These are phyloP conservation scores for Isoetes taiwanensis DNA, from an alignment of 75 land plant species.

Conservation along the genomic window DNA sequence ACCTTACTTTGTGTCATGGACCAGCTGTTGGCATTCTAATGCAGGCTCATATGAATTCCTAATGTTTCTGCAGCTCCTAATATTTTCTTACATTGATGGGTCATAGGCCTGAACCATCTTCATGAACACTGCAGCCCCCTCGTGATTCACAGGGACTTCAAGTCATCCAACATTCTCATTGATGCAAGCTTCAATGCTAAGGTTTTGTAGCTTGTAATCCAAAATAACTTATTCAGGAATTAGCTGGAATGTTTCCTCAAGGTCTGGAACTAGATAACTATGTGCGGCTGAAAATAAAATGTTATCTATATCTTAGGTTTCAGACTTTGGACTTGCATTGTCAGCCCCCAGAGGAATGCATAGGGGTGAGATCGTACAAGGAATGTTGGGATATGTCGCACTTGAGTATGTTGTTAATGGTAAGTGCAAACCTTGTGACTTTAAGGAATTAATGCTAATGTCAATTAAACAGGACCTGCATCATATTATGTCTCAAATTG, in stretches of 20 bases:
- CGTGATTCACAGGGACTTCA: conserved; percentile 3
- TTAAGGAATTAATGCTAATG: too few species aligned
- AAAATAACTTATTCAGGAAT: too few species aligned
- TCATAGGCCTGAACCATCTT: conserved; percentile 1
- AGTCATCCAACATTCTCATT: conserved; percentile 1
- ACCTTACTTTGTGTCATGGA: too few species aligned
- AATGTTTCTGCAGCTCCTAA: too few species aligned
- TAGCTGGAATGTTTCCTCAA: too few species aligned
- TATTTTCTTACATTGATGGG: too few species aligned
- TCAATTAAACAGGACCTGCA: too few species aligned
- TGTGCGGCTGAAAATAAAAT: neutral
- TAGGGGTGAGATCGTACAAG: neutral
- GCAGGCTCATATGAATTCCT: too few species aligned
- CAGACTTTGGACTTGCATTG: conserved; percentile 2
- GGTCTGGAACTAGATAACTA: neutral
- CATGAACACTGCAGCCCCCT: conserved; percentile 4
- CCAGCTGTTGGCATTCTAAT: too few species aligned
- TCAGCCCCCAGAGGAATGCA: neutral
- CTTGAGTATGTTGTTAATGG: neutral
- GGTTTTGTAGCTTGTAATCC: neutral
- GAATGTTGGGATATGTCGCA: conserved; percentile 1
- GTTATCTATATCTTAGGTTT: neutral
- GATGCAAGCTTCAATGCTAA: conserved; percentile 8
- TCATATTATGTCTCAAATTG: too few species aligned
- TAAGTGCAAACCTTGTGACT: too few species aligned